Conservation (phyloP, 192 early-diverging fungal genomes). For the Coemansia sp. region DNA sequence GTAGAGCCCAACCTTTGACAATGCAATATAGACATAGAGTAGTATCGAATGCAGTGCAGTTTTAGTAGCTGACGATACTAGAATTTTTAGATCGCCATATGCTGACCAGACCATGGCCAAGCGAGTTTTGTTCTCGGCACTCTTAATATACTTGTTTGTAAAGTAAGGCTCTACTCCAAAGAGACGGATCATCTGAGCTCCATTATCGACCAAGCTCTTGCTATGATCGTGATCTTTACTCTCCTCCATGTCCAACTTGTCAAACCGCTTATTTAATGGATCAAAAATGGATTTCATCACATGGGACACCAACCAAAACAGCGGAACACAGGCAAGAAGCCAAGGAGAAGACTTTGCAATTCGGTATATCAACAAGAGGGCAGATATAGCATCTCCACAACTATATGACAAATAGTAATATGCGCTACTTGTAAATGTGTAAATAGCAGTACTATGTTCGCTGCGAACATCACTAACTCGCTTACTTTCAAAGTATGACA, state of each 20-base stretch:
- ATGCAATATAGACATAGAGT: neutral
- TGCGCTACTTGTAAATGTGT: neutral
- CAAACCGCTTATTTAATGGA: neutral
- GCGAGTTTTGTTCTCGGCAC: constrained; percentile 64
- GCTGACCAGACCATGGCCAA: neutral
- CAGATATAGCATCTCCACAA: neutral
- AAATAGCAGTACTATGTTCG: neutral
- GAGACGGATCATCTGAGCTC: constrained; percentile 63
- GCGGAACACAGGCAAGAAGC: neutral
- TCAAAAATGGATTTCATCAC: neutral
- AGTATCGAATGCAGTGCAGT: neutral
- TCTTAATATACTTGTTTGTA: constrained; percentile 46
- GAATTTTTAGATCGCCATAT: fast-evolving
- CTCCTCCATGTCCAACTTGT: neutral
- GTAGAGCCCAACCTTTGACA: neutral
- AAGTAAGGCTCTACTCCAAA: constrained; percentile 62
- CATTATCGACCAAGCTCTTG: constrained; percentile 3
- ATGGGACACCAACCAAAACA: neutral
- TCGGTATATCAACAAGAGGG: neutral
- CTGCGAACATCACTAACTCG: neutral
- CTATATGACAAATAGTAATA: neutral
- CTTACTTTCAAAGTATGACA: constrained; percentile 9
- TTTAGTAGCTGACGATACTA: neutral
- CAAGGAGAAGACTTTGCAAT: neutral
- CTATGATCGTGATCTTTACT: neutral